Evolutionary conservation across 331 rosid species (phyloP), one percentile per base, ranked within the genome.

Genomic region (Malus hybrid): DNA sequence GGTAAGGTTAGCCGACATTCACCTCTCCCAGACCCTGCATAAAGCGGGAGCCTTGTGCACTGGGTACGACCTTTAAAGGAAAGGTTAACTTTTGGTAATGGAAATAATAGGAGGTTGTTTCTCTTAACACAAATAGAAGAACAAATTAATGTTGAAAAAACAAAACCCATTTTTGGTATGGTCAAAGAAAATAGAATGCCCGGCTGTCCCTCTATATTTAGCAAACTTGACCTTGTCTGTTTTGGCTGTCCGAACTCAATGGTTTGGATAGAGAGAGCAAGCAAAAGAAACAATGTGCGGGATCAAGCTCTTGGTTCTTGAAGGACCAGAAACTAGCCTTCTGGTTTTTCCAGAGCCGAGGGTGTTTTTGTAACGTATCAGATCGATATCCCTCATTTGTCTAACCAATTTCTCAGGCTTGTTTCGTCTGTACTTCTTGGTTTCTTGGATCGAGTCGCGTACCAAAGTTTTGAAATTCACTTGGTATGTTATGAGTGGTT

Each of bases 161-260:
- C 4, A 24, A 61, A 64, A 1, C 48, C 27, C 20, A 31, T 32
- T 31, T 32, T 64, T 6, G 14, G 24, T 28, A 15, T 34, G 12
- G 67, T 56, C 5, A 32, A 19, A 55, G 33, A 56, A 72, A 71
- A 19, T 4, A n/a, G 52, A 54, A 3, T 59, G 28, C 15, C 16
- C 11, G 32, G 19, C 59, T 48, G 85, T 82, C 69, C 44, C 64
- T 77, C 80, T 76, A 46, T 79, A 82, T 79, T 32, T 82, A 79
- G 80, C 65, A 82, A 76, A 77, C 66, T 83, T 83, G 86, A 84
- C 85, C 18, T 4, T 32, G 83, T 83, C 88, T 62, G 34, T 6
- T 71, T 80, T 85, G 70, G 77, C 46, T 75, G 67, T 79, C 82
- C 82, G 68, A 82, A 79, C 80, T 74, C 79, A 14, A 68, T 69